Percentiles rank a stretch among this genome's conserved stretches.
These are phyloP conservation scores for Prinsepia uniflora DNA, from an alignment of 306 rosid genomes.

Conservation along the genomic window DNA sequence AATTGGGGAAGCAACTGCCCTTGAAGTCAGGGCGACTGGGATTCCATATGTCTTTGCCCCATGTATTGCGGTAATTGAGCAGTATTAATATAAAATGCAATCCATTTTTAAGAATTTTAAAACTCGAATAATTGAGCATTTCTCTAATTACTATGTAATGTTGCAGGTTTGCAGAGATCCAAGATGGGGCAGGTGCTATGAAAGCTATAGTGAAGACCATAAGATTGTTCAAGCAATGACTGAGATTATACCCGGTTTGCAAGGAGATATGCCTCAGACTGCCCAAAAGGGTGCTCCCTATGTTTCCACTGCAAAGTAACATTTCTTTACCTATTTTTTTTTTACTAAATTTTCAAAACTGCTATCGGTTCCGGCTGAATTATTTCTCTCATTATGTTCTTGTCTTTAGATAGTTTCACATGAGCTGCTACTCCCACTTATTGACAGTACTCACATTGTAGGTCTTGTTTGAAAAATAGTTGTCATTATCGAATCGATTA, in stretches of 20 bases:
- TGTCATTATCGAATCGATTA: background rate
- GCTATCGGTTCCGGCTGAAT: background rate
- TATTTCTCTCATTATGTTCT: background rate
- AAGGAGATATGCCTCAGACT: constrained; percentile 69
- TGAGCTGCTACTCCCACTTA: no score
- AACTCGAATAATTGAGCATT: background rate
- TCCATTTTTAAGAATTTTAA: background rate
- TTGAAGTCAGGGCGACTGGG: constrained; percentile 98
- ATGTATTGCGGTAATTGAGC: constrained; percentile 77
- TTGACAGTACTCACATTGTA: background rate
- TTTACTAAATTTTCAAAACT: background rate
- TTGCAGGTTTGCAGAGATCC: constrained; percentile 94
- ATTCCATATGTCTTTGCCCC: constrained; percentile 92
- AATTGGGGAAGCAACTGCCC: constrained; percentile 96
- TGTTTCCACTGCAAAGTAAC: constrained; percentile 92
- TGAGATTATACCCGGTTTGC: constrained; percentile 92
- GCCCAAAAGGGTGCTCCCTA: constrained; percentile 71
- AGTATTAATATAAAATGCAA: background rate
- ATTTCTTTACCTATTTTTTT: constrained; percentile 2
- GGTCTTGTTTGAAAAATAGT: background rate
- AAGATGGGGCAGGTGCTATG: constrained; percentile 99
- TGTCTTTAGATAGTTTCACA: background rate
- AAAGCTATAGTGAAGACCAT: constrained; percentile 91
- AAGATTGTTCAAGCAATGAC: constrained; percentile 76
- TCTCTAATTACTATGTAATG: background rate